Base-by-base conservation (phyloP, 108 stramenopile genomes). In the Cylindrotheca fusiformis region DNA sequence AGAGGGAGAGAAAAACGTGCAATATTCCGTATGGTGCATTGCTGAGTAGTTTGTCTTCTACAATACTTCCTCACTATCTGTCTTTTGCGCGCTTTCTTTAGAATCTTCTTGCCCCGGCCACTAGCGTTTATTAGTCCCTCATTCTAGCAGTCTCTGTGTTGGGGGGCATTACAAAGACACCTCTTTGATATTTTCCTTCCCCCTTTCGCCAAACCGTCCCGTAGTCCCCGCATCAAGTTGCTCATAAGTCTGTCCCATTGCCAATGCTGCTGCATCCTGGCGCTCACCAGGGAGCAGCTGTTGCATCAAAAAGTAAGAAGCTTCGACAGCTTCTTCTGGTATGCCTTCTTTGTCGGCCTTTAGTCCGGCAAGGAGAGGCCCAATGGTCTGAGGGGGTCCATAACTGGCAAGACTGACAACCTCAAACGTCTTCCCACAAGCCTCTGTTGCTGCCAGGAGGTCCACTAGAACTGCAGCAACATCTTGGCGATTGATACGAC, bases 351-450 rank as follows among this genome's bases (percentile, higher is more conserved):
- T 49, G 32, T 78, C 86, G 33, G 53, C 44, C 18, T 31, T 30
- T 25, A 91, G 67, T 33, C 75, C 32, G 24, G 49, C 47, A 57
- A 91, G 58, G 12, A 83, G 85, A 2, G 75, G 52, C 0, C 53
- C 72, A 31, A 88, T 69, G 0, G 57, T 41, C 1, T 32, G 10
- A 1, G 86, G 72, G 4, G 84, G 79, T n/a, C 84, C 86, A 61
- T 94, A 94, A 32, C 88, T 87, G 29, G 84, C 84, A 30, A 96
- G 45, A 14, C 84, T 67, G 20, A 89, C 48, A 8, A 79, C 91
- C 74, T 96, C 96, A 70, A 96, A 95, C 24, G 96, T 96, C 71
- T 97, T 97, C 1, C 85, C 84, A 6, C 79, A 79, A n/a, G 93
- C 91, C 56, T 88, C 84, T n/a, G 76, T 76, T 18, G 77, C 68